Conservation (phyloP, 805 yeast species). For the Yarrowia divulgata region DNA sequence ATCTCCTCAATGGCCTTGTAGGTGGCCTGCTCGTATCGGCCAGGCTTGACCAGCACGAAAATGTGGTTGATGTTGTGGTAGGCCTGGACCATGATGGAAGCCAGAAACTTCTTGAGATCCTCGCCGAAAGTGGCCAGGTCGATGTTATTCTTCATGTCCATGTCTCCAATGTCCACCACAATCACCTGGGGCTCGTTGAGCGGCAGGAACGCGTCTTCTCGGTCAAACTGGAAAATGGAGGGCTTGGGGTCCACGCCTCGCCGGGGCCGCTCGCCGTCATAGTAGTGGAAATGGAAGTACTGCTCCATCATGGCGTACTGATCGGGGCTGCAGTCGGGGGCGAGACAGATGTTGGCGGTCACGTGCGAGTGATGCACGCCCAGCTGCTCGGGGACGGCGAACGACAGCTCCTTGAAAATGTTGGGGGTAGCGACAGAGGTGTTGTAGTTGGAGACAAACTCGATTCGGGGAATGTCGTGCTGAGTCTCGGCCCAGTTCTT, state of each 20-base stretch:
- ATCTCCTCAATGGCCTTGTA: constrained; percentile 38
- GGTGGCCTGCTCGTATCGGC: constrained; percentile 36
- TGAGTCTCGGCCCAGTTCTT: constrained; percentile 34
- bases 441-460: constrained; percentile 39
- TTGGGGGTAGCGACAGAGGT: neutral
- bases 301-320: constrained; percentile 38
- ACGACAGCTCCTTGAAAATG: constrained; percentile 25
- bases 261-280: constrained; percentile 35
- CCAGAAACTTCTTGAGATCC: constrained; percentile 35
- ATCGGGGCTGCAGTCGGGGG: constrained; percentile 35
- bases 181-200: constrained; percentile 38
- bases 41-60: constrained; percentile 36
- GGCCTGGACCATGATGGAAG: constrained; percentile 15
- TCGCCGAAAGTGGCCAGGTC: constrained; percentile 9
- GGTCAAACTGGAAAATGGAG: constrained; percentile 18
- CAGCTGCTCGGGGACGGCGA: constrained; percentile 20
- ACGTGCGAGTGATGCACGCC: constrained; percentile 26
- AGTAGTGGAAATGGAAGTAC: constrained; percentile 36
- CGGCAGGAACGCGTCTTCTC: constrained; percentile 1
- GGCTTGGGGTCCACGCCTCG: constrained; percentile 38
- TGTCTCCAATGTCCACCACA: constrained; percentile 39
- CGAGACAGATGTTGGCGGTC: constrained; percentile 31
- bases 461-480: constrained; percentile 33
- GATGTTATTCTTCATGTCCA: constrained; percentile 30
- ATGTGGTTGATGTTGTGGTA: constrained; percentile 33